Percentiles rank a stretch among this genome's conserved stretches.
These are phyloP conservation scores for Neonectria ditissima DNA, from an alignment of 2,329 filamentous ascomycete genomes.

Conservation along the genomic window DNA sequence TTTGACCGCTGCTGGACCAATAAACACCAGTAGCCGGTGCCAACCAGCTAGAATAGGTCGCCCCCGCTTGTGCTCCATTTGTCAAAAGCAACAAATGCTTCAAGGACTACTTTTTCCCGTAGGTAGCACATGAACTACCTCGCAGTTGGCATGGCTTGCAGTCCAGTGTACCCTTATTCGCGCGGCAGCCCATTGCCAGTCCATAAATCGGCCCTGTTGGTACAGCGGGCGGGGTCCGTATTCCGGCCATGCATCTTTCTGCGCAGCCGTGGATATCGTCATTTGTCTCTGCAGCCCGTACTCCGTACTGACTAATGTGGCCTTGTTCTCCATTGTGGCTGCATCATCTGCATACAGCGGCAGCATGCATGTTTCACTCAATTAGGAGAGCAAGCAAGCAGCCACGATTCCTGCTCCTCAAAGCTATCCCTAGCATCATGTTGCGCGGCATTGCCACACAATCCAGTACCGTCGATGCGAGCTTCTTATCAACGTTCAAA, in stretches of 20 bases:
- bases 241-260: conserved; percentile 3
- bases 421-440: conserved; percentile 14
- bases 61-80: not conserved
- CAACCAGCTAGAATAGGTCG: too few species aligned
- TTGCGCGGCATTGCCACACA: conserved; percentile 30
- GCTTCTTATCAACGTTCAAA: not conserved
- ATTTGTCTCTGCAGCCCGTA: not conserved
- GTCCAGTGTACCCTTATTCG: not conserved
- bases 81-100: not conserved
- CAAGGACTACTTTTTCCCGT: too few species aligned
- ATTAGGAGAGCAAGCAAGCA: conserved; percentile 23
- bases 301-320: not conserved
- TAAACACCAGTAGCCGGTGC: too few species aligned
- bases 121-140: too few species aligned
- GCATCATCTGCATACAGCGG: conserved; percentile 22
- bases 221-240: not conserved
- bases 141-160: not conserved
- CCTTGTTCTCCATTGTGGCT: conserved; percentile 25
- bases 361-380: conserved; percentile 39
- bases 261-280: conserved; percentile 7
- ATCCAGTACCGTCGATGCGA: too few species aligned
- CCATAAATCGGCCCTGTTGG: not conserved
- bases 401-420: conserved; percentile 3
- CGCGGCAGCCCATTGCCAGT: too few species aligned
- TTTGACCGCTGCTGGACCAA: too few species aligned